Conservation (phyloP, 2,329 filamentous ascomycete species). For the Cercospora zeina region DNA sequence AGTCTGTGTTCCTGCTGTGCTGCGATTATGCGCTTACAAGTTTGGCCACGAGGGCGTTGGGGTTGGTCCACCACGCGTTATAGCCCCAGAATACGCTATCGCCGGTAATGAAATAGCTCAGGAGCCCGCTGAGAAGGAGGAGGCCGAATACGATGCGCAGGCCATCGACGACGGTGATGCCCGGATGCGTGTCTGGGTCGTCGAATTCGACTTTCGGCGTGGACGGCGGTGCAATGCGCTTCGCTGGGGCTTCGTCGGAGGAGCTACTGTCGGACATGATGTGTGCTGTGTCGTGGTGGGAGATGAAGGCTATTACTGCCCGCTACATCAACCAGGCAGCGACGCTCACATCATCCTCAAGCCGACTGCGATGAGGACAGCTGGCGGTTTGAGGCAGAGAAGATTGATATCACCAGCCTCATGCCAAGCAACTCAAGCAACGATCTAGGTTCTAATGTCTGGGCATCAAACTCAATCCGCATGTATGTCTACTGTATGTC, state of each 20-base stretch:
- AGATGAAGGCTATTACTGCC: background rate
- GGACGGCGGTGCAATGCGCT: background rate
- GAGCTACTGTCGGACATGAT: slow-evolving; percentile 6
- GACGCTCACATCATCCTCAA: background rate
- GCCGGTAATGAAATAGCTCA: slow-evolving; percentile 45
- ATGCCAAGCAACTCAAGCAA: background rate
- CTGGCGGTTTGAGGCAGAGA: background rate
- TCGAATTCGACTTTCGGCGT: slow-evolving; percentile 7
- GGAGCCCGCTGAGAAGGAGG: slow-evolving; percentile 39
- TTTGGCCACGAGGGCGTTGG: slow-evolving; percentile 44
- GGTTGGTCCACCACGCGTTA: slow-evolving; percentile 62
- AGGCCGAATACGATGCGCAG: slow-evolving; percentile 41
- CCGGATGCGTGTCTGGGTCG: slow-evolving; percentile 9
- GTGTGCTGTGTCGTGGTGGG: background rate
- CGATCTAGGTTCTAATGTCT: background rate
- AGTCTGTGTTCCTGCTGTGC: background rate
- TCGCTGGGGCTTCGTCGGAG: background rate
- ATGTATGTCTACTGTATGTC: too few species aligned
- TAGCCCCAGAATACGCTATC: slow-evolving; percentile 67
- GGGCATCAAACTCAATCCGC: slow-evolving; percentile 4
- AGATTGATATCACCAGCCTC: background rate
- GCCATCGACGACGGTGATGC: slow-evolving; percentile 34
- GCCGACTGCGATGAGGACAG: background rate
- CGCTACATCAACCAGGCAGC: background rate
- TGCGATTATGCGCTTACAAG: slow-evolving; percentile 13